Conservation (phyloP, 129 eudicot genomes). For the Centrapalus pauciflorus region DNA sequence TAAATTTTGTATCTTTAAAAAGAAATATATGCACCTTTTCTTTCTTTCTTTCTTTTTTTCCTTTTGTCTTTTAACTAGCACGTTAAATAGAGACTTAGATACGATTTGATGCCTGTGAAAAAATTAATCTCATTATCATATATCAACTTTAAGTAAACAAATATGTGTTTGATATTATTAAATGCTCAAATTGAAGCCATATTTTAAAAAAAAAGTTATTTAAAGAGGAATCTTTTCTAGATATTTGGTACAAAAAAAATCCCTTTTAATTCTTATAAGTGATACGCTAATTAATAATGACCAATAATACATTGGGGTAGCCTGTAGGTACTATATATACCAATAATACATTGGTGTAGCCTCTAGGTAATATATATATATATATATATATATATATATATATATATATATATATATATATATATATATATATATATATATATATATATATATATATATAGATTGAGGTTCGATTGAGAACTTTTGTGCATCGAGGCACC, state of each 20-base stretch:
- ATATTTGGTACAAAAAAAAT: background rate
- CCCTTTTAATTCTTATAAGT: background rate
- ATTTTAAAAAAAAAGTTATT: background rate
- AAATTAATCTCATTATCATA: background rate
- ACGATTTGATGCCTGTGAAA: background rate
- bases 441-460: too few relatives aligned
- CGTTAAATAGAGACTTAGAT: background rate
- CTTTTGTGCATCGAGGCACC: too few relatives aligned
- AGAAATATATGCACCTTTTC: background rate
- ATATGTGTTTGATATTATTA: background rate
- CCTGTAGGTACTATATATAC: too few relatives aligned
- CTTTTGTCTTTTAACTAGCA: background rate
- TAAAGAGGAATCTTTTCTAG: background rate
- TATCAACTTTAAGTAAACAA: background rate
- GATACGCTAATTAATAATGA: background rate
- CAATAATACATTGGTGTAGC: too few relatives aligned
- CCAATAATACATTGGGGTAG: too few relatives aligned
- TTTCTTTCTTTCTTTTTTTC: too few relatives aligned
- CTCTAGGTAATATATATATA: too few relatives aligned
- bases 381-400: too few relatives aligned
- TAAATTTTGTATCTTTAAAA: too few relatives aligned
- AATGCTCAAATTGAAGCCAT: background rate
- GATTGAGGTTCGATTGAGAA: too few relatives aligned
- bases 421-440: too few relatives aligned
- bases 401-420: too few relatives aligned